Evolutionary conservation across 352 stramenopile genomes (phyloP), one percentile per base, ranked within the genome.

Genomic region (Blastocystis sp.): DNA sequence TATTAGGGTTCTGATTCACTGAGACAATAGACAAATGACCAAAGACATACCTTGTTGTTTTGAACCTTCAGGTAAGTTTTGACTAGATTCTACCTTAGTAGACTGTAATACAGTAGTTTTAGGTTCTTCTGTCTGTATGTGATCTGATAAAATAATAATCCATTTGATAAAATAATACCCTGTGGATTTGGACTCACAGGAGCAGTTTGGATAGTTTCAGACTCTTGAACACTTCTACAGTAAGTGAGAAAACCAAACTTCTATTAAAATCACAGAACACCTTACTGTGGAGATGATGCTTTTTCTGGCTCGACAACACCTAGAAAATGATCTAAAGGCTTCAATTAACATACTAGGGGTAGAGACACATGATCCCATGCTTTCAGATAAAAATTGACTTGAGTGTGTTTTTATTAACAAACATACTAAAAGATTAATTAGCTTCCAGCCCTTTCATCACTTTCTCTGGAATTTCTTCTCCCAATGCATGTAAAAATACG

Each of bases 281-380:
- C 50, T 13, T 59, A 59, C 50, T n/a, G 20, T n/a, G 50, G 50
- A 59, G 20, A n/a, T 59, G 50, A n/a, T 59, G 13, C 50, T 13
- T 2, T 59, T n/a, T 59, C 50, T 59, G 11, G 11, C 20, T 59
- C 20, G 11, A 59, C 50, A n/a, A 59, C 34, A 24, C 43, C 70
- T 81, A 63, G 30, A 62, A 73, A 73, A 39, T 73, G 41, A 81
- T 81, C 56, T 34, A 34, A 1, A 34, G 8, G 18, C 56, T 50
- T 16, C 20, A 45, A 53, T 4, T 54, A 2, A 16, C 73, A 6
- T 54, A 85, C 73, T 3, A 11, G 73, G 50, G 18, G 50, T 47
- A 50, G 73, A 85, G 7, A 68, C 50, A 85, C 73, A 85, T 41
- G 16, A 30, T 3, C 73, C 73, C 73, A 85, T 85, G 3, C 3